Evolutionary conservation across 257 asterid genomes (phyloP).

Genomic region (Ligustrum vulgare): DNA sequence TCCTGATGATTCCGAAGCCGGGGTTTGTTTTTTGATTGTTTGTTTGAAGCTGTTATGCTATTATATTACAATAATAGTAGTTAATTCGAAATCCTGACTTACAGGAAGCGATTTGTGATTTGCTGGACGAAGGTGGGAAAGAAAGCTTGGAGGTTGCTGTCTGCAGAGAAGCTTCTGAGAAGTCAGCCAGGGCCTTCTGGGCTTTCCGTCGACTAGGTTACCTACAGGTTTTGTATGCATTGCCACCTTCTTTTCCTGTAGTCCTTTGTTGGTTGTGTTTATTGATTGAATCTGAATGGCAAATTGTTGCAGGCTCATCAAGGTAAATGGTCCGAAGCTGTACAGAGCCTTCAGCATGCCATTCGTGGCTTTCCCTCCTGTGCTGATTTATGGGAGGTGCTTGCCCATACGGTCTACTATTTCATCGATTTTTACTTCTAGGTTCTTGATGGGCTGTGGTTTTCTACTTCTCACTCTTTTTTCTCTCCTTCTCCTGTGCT

Average conservation of each 20-base stretch:
- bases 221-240: conserved; percentile 57
- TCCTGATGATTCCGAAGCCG: conserved; percentile 83
- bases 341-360: conserved; percentile 87
- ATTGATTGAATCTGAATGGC: conserved; percentile 11
- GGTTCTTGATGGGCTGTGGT: conserved; percentile 1
- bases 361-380: conserved; percentile 87
- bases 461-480: conserved; percentile 13
- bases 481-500: conserved; percentile 21
- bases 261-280: background rate
- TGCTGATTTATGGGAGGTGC: conserved; percentile 97
- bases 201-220: conserved; percentile 87
- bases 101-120: conserved; percentile 81
- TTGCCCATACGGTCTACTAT: conserved; percentile 6
- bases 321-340: conserved; percentile 90
- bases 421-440: conserved; percentile 11
- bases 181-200: conserved; percentile 96
- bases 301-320: conserved; percentile 62
- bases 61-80: background rate
- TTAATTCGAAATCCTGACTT: conserved; percentile 12
- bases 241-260: background rate
- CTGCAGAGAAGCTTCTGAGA: conserved; percentile 77
- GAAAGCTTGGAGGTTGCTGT: conserved; percentile 75
- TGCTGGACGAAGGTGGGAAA: conserved; percentile 69
- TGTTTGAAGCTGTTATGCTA: background rate
- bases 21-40: conserved; percentile 36